Evolutionary conservation across 352 stramenopile genomes (phyloP).

Genomic region (Phytophthora cryptogea): DNA sequence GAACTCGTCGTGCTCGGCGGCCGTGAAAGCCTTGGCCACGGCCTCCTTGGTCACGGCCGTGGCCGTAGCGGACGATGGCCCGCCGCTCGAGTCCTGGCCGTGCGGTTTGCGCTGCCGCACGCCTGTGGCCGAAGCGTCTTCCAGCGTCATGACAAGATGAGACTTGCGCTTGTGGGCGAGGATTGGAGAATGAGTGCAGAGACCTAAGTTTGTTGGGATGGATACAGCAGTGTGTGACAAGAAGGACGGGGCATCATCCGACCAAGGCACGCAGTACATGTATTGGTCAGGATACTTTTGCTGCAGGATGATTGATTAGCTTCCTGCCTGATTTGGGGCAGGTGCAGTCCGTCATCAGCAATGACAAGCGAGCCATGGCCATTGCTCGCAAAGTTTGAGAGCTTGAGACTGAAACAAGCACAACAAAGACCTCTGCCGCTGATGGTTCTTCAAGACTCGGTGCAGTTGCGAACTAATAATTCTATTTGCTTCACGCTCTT

Average conservation of each 20-base stretch:
- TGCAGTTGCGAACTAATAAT: constrained; percentile 40
- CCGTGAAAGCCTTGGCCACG: constrained; percentile 3
- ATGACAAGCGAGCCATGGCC: not conserved
- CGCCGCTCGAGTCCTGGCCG: constrained; percentile 2
- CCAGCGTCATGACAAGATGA: constrained; percentile 16
- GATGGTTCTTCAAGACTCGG: not conserved
- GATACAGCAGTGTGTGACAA: constrained; percentile 14
- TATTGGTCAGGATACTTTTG: constrained; percentile 24
- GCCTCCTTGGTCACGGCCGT: constrained; percentile 7
- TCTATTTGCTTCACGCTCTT: constrained; percentile 43
- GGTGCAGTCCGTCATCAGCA: constrained; percentile 23
- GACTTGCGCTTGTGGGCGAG: constrained; percentile 1
- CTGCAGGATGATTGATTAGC: constrained; percentile 12
- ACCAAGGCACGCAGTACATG: no score
- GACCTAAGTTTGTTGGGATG: not conserved
- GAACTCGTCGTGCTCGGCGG: constrained; percentile 15
- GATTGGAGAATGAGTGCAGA: constrained; percentile 22
- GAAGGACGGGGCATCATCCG: not conserved
- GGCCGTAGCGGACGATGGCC: constrained; percentile 3
- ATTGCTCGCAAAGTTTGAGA: not conserved
- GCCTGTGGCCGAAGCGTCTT: constrained; percentile 7
- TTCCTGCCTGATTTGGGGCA: constrained; percentile 23
- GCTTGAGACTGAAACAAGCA: no score
- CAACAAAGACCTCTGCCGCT: no score
- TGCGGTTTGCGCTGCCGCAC: constrained; percentile 40